Percentiles rank a stretch among this genome's conserved stretches.
These are phyloP conservation scores for Xerocomus potaroensis DNA, from an alignment of 768 basidiomycete genomes.

Conservation along the genomic window DNA sequence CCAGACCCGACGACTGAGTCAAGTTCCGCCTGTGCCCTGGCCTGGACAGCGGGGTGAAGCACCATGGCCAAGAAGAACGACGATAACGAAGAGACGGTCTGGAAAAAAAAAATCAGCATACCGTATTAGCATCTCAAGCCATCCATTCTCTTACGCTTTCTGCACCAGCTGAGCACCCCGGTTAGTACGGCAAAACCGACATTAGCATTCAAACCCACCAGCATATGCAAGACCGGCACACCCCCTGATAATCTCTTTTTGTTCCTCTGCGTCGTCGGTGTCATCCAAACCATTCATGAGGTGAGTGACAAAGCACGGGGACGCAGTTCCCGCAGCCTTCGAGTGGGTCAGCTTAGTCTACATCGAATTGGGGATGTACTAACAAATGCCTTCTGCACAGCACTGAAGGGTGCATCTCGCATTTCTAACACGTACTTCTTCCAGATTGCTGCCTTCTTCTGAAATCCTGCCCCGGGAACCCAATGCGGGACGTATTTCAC, in stretches of 20 bases:
- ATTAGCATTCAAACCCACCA: constrained; percentile 25
- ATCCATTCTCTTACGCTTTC: constrained; percentile 28
- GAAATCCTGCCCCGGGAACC: constrained; percentile 49
- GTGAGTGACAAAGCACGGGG: constrained; percentile 30
- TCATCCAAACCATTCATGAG: constrained; percentile 20
- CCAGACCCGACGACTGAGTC: constrained; percentile 25
- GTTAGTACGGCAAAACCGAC: constrained; percentile 7
- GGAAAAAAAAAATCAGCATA: constrained; percentile 2
- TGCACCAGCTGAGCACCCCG: constrained; percentile 33
- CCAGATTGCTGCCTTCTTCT: constrained; percentile 49
- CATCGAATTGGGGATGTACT: background rate
- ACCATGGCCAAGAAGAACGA: constrained; percentile 31
- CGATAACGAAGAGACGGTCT: constrained; percentile 30
- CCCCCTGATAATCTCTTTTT: constrained; percentile 36
- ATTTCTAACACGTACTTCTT: constrained; percentile 44
- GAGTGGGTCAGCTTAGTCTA: background rate
- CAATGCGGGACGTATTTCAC: constrained; percentile 52
- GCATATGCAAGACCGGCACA: constrained; percentile 47
- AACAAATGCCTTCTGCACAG: constrained; percentile 38
- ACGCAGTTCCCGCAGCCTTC: constrained; percentile 24
- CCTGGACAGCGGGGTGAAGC: constrained; percentile 26
- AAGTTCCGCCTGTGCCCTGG: constrained; percentile 27
- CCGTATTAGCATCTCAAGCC: background rate
- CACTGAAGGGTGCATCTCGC: constrained; percentile 42
- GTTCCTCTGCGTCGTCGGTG: constrained; percentile 10